Conservation (phyloP, 176 grass and related monocot genomes). For the Lolium rigidum region DNA sequence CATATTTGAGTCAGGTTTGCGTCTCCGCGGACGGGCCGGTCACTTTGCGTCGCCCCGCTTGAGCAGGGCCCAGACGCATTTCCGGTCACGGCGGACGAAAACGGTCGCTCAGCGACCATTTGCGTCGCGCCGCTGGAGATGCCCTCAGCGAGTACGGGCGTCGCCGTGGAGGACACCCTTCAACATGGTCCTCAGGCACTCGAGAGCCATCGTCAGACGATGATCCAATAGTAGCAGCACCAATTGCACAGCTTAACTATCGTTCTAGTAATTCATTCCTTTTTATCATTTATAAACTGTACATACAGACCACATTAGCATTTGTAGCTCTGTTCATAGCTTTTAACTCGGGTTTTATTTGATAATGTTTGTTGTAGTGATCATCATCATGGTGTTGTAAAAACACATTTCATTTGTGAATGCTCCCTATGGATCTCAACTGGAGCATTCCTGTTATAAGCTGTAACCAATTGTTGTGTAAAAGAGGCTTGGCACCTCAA, state of each 20-base stretch:
- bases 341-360: background rate
- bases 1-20: too few species aligned
- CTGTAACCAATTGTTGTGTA: too few species aligned
- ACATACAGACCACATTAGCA: background rate
- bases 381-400: background rate
- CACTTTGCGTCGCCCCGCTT: too few species aligned
- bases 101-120: too few species aligned
- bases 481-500: too few species aligned
- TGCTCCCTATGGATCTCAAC: too few species aligned
- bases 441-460: too few species aligned
- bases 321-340: background rate
- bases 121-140: too few species aligned
- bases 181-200: constrained; percentile 67
- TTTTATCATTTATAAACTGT: background rate
- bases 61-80: too few species aligned
- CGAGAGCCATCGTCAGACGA: constrained; percentile 58
- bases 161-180: constrained; percentile 8
- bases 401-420: background rate
- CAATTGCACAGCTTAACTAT: too few species aligned
- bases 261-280: background rate
- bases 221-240: background rate
- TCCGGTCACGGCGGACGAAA: too few species aligned
- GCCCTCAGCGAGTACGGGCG: background rate
- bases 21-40: too few species aligned
- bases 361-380: background rate